These are phyloP conservation scores for Williopsis jadinii DNA, from an alignment of 1,139 yeast genomes.

Conservation along the genomic window DNA sequence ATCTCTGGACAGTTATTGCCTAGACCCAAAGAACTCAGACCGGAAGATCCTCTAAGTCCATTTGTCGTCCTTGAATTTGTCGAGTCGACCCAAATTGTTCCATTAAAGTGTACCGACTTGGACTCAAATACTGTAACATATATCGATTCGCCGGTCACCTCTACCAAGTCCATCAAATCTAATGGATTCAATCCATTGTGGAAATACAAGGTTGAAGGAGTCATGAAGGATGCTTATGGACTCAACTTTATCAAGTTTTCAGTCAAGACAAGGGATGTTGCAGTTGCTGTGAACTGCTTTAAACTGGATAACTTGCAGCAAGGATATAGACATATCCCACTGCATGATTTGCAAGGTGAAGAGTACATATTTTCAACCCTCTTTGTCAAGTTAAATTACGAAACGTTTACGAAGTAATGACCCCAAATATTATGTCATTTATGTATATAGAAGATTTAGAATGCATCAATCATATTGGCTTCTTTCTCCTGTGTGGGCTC, in stretches of 20 bases:
- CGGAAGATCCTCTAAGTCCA: slow-evolving; percentile 24
- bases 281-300: slow-evolving; percentile 53
- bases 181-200: slow-evolving; percentile 89
- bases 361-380: slow-evolving; percentile 73
- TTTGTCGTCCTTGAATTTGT: slow-evolving; percentile 18
- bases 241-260: slow-evolving; percentile 47
- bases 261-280: slow-evolving; percentile 34
- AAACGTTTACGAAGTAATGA: slow-evolving; percentile 6
- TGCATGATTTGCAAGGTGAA: slow-evolving; percentile 74
- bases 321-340: slow-evolving; percentile 78
- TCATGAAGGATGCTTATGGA: slow-evolving; percentile 32
- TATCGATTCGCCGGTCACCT: slow-evolving; percentile 3
- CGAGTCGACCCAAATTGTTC: slow-evolving; percentile 11
- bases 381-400: slow-evolving; percentile 46
- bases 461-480: slow-evolving; percentile 20
- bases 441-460: slow-evolving; percentile 6
- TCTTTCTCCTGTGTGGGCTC: slow-evolving; percentile 18
- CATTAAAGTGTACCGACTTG: slow-evolving; percentile 13
- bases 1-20: slow-evolving; percentile 87
- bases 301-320: slow-evolving; percentile 51
- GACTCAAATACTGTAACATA: slow-evolving; percentile 1
- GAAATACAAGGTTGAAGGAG: slow-evolving; percentile 49
- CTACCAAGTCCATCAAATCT: slow-evolving; percentile 24
- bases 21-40: slow-evolving; percentile 43
- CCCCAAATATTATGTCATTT: neutral